These are phyloP conservation scores for Cyphellophora europaea DNA, from an alignment of 2,329 filamentous ascomycete genomes.

Conservation along the genomic window DNA sequence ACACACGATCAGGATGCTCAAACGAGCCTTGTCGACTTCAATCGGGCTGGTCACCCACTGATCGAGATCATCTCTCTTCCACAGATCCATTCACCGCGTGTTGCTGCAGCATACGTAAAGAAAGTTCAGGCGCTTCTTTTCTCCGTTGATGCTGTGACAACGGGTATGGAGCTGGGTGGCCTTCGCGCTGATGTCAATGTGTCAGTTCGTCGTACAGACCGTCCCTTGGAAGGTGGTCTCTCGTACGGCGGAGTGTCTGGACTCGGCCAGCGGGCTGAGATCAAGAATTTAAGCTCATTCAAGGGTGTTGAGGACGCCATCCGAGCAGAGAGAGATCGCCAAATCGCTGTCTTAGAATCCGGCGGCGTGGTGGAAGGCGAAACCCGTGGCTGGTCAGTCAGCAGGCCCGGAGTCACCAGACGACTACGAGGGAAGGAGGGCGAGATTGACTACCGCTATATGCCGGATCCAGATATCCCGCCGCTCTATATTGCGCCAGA, in stretches of 20 bases:
- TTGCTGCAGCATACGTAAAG: slow-evolving; percentile 77
- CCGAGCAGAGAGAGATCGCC: slow-evolving; percentile 78
- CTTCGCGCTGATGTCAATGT: slow-evolving; percentile 93
- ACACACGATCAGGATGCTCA: slow-evolving; percentile 69
- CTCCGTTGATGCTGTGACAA: slow-evolving; percentile 73
- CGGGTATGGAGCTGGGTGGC: slow-evolving; percentile 88
- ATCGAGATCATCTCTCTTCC: slow-evolving; percentile 94
- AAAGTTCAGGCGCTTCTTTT: slow-evolving; percentile 78
- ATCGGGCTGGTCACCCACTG: slow-evolving; percentile 80
- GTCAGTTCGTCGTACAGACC: slow-evolving; percentile 58
- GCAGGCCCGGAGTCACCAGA: slow-evolving; percentile 64
- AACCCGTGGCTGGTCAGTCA: slow-evolving; percentile 86
- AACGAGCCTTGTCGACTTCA: slow-evolving; percentile 79
- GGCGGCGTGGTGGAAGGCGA: slow-evolving; percentile 73
- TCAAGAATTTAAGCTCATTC: slow-evolving; percentile 93
- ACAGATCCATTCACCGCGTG: slow-evolving; percentile 75
- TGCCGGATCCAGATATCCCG: slow-evolving; percentile 88
- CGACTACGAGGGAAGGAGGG: slow-evolving; percentile 86
- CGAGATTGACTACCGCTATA: slow-evolving; percentile 95
- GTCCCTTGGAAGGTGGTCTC: slow-evolving; percentile 31
- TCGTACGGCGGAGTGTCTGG: slow-evolving; percentile 50
- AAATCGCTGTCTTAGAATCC: slow-evolving; percentile 68
- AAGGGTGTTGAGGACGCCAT: slow-evolving; percentile 94
- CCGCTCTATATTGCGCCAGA: slow-evolving; percentile 67
- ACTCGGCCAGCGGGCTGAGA: slow-evolving; percentile 84